phyloP scores from a whole-genome alignment of 2,329 filamentous ascomycete species.

The Aspergillus phoenicis region DNA sequence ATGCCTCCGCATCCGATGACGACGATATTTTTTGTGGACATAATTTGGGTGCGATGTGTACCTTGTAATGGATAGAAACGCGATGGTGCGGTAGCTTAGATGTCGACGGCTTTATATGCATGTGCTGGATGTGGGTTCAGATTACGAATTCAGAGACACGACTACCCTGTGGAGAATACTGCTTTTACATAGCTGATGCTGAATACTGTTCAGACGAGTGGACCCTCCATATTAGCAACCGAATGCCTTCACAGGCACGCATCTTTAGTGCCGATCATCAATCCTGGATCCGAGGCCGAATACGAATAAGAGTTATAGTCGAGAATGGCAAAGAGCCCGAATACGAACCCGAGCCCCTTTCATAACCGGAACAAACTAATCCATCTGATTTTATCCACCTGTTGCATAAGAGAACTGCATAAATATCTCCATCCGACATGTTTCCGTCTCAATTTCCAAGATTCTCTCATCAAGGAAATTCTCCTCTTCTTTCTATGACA shows the following conservation, averaged over 20 bases:
- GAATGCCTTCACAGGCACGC: neutral
- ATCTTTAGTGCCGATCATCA: neutral
- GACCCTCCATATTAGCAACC: neutral
- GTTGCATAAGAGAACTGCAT: neutral
- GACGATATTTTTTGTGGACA: neutral
- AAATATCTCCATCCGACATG: neutral
- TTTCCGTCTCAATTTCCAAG: neutral
- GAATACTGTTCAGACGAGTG: neutral
- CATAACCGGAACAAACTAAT: neutral
- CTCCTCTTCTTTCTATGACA: neutral
- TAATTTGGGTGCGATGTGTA: neutral
- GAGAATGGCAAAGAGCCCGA: neutral
- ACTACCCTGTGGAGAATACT: neutral
- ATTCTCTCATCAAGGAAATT: neutral
- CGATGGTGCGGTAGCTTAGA: too few species aligned
- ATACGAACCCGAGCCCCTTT: neutral
- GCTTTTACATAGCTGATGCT: neutral
- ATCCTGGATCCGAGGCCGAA: neutral
- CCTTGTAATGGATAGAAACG: too few species aligned
- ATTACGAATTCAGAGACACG: too few species aligned
- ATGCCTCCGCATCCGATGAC: slow-evolving; percentile 13
- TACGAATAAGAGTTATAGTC: too few species aligned
- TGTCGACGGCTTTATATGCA: neutral
- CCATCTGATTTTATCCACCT: neutral
- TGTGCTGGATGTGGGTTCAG: neutral